Percentiles rank a stretch among this genome's conserved stretches.
Evolutionary conservation across 805 yeast genomes (phyloP).

Genomic region (Limtongia smithiae): DNA sequence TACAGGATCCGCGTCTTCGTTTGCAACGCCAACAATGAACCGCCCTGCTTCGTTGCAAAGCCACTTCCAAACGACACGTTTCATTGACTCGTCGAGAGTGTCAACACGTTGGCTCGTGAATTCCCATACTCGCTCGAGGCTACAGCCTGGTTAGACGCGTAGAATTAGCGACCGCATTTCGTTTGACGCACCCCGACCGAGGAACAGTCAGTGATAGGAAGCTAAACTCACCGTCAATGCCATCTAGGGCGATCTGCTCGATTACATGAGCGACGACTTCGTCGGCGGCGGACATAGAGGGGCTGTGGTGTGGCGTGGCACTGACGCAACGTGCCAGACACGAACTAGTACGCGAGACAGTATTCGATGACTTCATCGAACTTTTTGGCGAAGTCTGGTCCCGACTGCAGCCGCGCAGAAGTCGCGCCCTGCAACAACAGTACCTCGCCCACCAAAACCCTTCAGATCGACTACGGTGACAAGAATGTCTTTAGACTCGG

Average conservation of each 20-base stretch:
- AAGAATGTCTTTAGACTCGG: slow-evolving; percentile 11
- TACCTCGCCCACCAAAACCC: too few relatives aligned
- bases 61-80: slow-evolving; percentile 34
- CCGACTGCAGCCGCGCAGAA: too few relatives aligned
- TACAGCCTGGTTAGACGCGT: slow-evolving; percentile 27
- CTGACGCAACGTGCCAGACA: not conserved
- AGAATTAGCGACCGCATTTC: too few relatives aligned
- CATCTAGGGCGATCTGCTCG: slow-evolving; percentile 35
- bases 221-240: slow-evolving; percentile 33
- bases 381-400: too few relatives aligned
- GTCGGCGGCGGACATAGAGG: slow-evolving; percentile 27
- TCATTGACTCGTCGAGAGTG: slow-evolving; percentile 29
- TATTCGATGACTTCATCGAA: too few relatives aligned
- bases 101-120: slow-evolving; percentile 26
- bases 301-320: not conserved
- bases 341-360: too few relatives aligned
- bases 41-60: slow-evolving; percentile 26
- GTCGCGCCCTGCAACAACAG: too few relatives aligned
- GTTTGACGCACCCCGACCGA: too few relatives aligned
- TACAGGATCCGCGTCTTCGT: slow-evolving; percentile 10
- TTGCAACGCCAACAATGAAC: slow-evolving; percentile 24
- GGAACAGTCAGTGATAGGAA: too few relatives aligned
- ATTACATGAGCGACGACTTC: slow-evolving; percentile 34
- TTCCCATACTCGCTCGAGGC: slow-evolving; percentile 33
- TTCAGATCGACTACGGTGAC: too few relatives aligned